Evolutionary conservation across 179 eudicot genomes (phyloP).

Genomic region (Carnegiea gigantea): DNA sequence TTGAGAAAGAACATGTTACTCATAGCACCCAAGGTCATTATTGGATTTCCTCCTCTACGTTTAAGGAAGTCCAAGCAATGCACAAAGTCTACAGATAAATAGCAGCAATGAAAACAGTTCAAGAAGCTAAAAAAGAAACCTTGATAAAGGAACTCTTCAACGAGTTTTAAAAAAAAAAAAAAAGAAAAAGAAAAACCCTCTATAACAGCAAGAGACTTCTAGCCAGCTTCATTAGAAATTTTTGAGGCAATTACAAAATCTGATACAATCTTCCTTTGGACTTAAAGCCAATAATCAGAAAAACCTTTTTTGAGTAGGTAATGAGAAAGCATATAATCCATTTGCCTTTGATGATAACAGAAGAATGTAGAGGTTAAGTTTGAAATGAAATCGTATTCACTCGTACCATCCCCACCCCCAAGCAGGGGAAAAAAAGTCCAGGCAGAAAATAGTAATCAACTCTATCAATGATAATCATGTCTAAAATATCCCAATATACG

Average conservation of each 20-base stretch:
- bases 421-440: neutral
- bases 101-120: neutral
- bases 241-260: neutral
- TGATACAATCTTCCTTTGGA: neutral
- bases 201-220: neutral
- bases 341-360: neutral
- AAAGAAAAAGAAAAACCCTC: neutral
- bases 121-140: neutral
- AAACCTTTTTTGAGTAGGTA: neutral
- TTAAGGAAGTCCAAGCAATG: neutral
- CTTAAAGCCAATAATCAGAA: neutral
- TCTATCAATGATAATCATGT: neutral
- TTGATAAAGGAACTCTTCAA: neutral
- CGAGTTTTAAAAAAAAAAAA: no score
- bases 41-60: neutral
- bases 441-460: neutral
- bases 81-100: neutral
- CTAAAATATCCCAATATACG: neutral
- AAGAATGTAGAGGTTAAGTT: neutral
- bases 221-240: neutral
- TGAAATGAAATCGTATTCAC: neutral
- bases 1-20: conserved; percentile 20
- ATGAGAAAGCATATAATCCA: neutral
- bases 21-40: neutral
- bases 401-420: neutral